Evolutionary conservation across 2,329 filamentous ascomycete genomes (phyloP), one percentile per base, ranked within the genome.

Genomic region (Pseudogymnoascus sp.): DNA sequence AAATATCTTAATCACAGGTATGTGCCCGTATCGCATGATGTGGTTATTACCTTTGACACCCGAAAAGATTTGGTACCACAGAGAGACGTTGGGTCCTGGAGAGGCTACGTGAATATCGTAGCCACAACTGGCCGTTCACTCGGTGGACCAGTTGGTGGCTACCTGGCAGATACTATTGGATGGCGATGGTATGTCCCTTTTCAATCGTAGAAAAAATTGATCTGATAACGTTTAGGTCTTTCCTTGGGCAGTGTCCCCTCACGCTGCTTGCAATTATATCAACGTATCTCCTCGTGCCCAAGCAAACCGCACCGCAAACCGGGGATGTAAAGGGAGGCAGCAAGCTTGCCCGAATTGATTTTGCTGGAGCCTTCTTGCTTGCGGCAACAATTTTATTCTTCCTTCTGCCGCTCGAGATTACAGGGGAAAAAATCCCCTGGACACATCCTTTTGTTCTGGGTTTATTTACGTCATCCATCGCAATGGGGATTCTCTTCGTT

Each of bases 151-250:
- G 63, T 87, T 0, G 86, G 86, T 1, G 86, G 86, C 1, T 68
- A 65, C 3, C 72, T 88, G 1, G 81, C 84, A 1, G 84, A 88
- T 66, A 79, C 80, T 0, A 78, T 88, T 11, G 86, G 86, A 14
- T 89, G 86, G 86, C 76, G 86, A 72, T 87, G 85, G 85, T 50
- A 29, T 26, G 44, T 4, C 24, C 24, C 44, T 16, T 50, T 50
- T 50, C n/a, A 19, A 29, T n/a, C 16, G n/a, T 16, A 7, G 24
- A 42, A 7, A 31, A 19, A 53, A 29, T 29, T 31, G 16, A 29
- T 19, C 26, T 31, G 4, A 61, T 6, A 21, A 29, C 42, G 5
- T 61, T 14, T 26, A 50, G 44, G 44, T 50, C 44, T 5, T 50
- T 50, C 7, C 44, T 50, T 26, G 44, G 44, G 16, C 44, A 50